These are phyloP conservation scores for Suillus americanus DNA, from an alignment of 768 basidiomycete species.

Conservation along the genomic window DNA sequence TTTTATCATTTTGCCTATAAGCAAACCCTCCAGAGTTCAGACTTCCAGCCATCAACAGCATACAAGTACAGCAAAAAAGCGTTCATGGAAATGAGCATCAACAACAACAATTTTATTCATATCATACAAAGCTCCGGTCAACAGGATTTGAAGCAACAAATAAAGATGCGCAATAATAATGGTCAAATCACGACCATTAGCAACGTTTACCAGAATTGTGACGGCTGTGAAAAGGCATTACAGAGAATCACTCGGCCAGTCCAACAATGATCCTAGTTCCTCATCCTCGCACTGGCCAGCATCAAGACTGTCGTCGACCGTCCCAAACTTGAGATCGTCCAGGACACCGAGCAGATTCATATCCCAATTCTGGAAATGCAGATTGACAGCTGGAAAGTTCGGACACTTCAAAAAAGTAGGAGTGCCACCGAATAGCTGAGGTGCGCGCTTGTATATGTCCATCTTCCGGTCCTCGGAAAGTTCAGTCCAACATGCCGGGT, in stretches of 20 bases:
- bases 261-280: not conserved
- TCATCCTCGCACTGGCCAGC: not conserved
- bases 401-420: slow-evolving; percentile 7
- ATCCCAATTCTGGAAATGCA: slow-evolving; percentile 24
- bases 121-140: slow-evolving; percentile 16
- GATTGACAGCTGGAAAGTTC: slow-evolving; percentile 9
- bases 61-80: not conserved
- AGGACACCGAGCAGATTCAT: slow-evolving; percentile 14
- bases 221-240: not conserved
- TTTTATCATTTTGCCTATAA: not conserved
- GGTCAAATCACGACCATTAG: not conserved
- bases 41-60: not conserved
- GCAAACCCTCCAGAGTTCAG: not conserved
- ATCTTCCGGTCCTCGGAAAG: slow-evolving; percentile 10
- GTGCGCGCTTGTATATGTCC: slow-evolving; percentile 6
- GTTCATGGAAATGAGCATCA: not conserved
- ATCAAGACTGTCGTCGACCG: not conserved
- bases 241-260: not conserved
- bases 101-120: not conserved
- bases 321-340: slow-evolving; percentile 7
- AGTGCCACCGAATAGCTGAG: not conserved
- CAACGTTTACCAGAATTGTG: not conserved
- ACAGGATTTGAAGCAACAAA: slow-evolving; percentile 4
- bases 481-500: slow-evolving; percentile 4
- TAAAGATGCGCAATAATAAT: not conserved